Conservation (phyloP, 768 basidiomycete genomes). For the Kwoniella shandongensis region DNA sequence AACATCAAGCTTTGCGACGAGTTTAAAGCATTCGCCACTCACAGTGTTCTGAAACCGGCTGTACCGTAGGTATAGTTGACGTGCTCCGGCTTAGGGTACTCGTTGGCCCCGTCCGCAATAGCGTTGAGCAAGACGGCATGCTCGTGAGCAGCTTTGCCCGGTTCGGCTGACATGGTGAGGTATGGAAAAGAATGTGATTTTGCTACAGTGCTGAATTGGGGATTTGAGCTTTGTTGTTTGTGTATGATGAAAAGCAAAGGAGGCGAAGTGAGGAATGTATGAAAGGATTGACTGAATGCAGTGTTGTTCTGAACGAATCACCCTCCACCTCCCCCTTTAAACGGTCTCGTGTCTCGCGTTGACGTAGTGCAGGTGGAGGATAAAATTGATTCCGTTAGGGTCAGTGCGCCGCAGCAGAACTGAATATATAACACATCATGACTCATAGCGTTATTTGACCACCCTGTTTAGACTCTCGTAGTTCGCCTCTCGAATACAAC, state of each 20-base stretch:
- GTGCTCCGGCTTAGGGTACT: slow-evolving; percentile 68
- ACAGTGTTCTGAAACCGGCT: slow-evolving; percentile 90
- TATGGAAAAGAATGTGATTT: not conserved
- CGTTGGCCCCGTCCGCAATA: slow-evolving; percentile 40
- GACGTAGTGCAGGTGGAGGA: not conserved
- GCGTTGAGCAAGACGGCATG: slow-evolving; percentile 33
- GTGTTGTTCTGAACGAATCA: no score
- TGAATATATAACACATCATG: slow-evolving; percentile 9
- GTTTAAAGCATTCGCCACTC: slow-evolving; percentile 48
- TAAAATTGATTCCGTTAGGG: not conserved
- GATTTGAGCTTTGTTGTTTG: not conserved
- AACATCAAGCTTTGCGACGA: not conserved
- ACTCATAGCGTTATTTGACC: slow-evolving; percentile 12
- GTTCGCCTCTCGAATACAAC: no score
- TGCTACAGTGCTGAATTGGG: not conserved
- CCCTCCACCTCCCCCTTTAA: no score
- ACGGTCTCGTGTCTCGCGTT: not conserved
- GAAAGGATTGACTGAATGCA: no score
- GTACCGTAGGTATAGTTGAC: slow-evolving; percentile 85
- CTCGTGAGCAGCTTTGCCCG: slow-evolving; percentile 33
- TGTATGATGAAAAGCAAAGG: not conserved
- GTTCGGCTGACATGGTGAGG: slow-evolving; percentile 20
- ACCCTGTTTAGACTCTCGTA: no score
- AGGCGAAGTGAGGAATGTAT: no score
- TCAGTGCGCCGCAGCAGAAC: no score